Base-by-base conservation (phyloP, 129 eudicot species). In the Chrysanthemum seticuspe region DNA sequence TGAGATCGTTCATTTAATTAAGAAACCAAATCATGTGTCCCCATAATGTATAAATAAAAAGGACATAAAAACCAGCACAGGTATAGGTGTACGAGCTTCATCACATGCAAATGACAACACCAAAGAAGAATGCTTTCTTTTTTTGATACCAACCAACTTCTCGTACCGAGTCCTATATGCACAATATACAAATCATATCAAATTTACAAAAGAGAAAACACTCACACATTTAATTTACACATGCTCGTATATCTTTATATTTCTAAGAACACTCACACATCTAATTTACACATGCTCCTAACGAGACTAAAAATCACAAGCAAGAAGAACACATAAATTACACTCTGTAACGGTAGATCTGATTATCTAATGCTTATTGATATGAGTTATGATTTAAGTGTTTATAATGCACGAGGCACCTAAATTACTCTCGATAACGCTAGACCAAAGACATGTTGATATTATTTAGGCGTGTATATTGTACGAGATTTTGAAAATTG, bases 41-140 rank as follows among this genome's bases (percentile, higher is more conserved):
- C 13, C 2, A 16, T 16, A 23, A 40, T 23, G 36, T 25, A 12
- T 3, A 14, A 12, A 12, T 5, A 10, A 14, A 12, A 23, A 60
- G 6, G 3, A 61, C 18, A 11, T 25, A 61, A 61, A 62, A 59
- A 59, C 64, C 67, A 31, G 48, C 48, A 62, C 21, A 27, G 13
- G 67, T 14, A 6, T 62, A 13, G 67, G 40, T 62, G 48, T 62
- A 31, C 6, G 67, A 29, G 12, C 67, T 29, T 62, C 21, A 23
- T 62, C 48, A 31, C 67, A 62, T 62, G 67, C 67, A 29, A 29
- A 29, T 62, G 48, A 62, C 67, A 13, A 29, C 10, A 62, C 48
- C 48, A 13, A 62, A 29, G 8, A 9, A 62, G 6, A 29, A 23
- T 6, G 44, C 15, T 23, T 60, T 21, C 11, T 6, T 10, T 4